Percentiles rank a stretch among this genome's conserved stretches.
Evolutionary conservation across 495 filamentous ascomycete species (phyloP).

Genomic region (Cercophora scortea): DNA sequence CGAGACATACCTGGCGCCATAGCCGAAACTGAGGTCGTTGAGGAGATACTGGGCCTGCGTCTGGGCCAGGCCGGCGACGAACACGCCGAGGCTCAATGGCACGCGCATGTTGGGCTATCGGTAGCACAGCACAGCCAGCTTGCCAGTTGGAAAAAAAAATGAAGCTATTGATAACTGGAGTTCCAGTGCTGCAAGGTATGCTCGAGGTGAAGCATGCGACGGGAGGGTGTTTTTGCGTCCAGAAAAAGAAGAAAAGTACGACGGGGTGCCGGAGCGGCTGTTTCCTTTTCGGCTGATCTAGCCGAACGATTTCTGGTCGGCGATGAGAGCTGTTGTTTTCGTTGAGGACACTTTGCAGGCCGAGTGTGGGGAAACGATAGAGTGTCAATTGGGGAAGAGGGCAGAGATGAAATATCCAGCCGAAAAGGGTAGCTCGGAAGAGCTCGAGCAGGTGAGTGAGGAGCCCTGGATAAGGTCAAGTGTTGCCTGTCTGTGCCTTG

Average conservation of each 20-base stretch:
- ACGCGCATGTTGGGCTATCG: constrained; percentile 30
- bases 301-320: not conserved
- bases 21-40: constrained; percentile 70
- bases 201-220: too few species aligned
- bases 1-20: constrained; percentile 50
- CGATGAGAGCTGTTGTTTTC: not conserved
- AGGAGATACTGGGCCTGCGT: constrained; percentile 53
- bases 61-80: constrained; percentile 45
- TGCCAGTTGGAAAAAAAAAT: not conserved
- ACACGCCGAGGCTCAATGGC: constrained; percentile 30
- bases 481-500: too few species aligned
- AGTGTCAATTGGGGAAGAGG: not conserved
- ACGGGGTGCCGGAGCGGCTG: too few species aligned
- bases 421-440: too few species aligned
- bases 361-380: not conserved
- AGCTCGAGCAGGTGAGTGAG: too few species aligned
- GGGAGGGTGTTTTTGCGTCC: too few species aligned
- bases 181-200: too few species aligned
- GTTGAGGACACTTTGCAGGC: constrained; percentile 19
- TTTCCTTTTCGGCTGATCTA: too few species aligned
- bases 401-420: not conserved
- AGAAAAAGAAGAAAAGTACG: too few species aligned
- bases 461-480: too few species aligned
- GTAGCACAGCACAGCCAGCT: not conserved
- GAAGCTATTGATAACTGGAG: too few species aligned